Conservation (phyloP, 179 eudicot species). For the Gypsophila paniculata region DNA sequence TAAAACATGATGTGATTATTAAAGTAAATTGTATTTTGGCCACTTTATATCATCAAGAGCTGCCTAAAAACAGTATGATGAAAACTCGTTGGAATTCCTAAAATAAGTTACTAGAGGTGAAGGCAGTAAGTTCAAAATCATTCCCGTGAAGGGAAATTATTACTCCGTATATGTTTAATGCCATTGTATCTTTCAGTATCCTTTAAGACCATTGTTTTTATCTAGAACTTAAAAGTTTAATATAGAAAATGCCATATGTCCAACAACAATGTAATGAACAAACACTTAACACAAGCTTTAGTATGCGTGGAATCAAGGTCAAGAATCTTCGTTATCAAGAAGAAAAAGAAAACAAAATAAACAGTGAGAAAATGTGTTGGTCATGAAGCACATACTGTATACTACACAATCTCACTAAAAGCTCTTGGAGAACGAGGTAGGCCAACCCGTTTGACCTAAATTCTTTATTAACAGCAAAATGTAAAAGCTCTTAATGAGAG, state of each 20-base stretch:
- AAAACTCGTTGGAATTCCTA: too few relatives aligned
- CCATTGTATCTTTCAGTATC: background rate
- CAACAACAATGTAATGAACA: background rate
- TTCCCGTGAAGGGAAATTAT: too few relatives aligned
- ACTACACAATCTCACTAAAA: background rate
- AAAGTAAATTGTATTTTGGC: background rate
- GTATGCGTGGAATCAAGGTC: background rate
- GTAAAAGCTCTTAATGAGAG: background rate
- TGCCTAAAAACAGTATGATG: too few relatives aligned
- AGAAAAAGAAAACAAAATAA: background rate
- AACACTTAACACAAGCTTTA: background rate
- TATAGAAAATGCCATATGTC: background rate
- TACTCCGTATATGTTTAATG: constrained; percentile 5
- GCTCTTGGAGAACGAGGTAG: too few relatives aligned
- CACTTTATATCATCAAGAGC: too few relatives aligned
- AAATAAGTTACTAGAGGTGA: too few relatives aligned
- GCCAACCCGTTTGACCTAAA: too few relatives aligned
- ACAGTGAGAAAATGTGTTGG: background rate
- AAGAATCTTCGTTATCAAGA: background rate
- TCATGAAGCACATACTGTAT: background rate
- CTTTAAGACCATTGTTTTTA: too few relatives aligned
- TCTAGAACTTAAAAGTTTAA: background rate
- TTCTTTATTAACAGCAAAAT: too few relatives aligned
- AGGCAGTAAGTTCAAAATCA: too few relatives aligned
- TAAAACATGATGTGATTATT: background rate